Percentiles rank a stretch among this genome's conserved stretches.
These are phyloP conservation scores for Penicillium thymicola DNA, from an alignment of 2,329 filamentous ascomycete species.

Conservation along the genomic window DNA sequence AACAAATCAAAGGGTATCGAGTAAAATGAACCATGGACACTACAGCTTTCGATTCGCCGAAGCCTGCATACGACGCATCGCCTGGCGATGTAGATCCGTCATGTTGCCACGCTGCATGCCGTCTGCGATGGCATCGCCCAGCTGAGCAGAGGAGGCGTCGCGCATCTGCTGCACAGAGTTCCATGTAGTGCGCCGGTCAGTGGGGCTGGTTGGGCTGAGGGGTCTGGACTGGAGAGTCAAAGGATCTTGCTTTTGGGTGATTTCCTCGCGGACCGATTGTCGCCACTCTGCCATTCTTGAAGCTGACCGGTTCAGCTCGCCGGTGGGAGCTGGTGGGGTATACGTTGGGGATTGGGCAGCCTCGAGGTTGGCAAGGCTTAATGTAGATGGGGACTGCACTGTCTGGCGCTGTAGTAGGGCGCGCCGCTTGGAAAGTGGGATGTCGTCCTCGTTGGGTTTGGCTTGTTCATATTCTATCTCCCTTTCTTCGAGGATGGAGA, in stretches of 20 bases:
- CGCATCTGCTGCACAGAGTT: conserved; percentile 59
- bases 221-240: conserved; percentile 29
- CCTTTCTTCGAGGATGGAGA: conserved; percentile 26
- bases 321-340: conserved; percentile 10
- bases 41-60: conserved; percentile 45
- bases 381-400: conserved; percentile 48
- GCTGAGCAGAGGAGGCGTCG: conserved; percentile 55
- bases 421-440: conserved; percentile 68
- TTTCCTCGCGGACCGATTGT: conserved; percentile 61
- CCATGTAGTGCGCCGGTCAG: conserved; percentile 62
- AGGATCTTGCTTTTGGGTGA: conserved; percentile 41
- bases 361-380: conserved; percentile 42
- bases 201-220: conserved; percentile 35
- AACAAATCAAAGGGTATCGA: conserved; percentile 15
- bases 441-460: conserved; percentile 55
- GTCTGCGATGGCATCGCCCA: conserved; percentile 65
- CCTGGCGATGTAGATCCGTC: conserved; percentile 72
- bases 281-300: conserved; percentile 65
- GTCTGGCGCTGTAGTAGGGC: conserved; percentile 58
- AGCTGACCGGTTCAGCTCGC: conserved; percentile 36
- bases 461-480: conserved; percentile 2
- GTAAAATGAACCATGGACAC: not conserved
- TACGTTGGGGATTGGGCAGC: not conserved
- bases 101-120: conserved; percentile 74
- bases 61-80: conserved; percentile 75